These are phyloP conservation scores for Ceratobasidium sp. DNA, from an alignment of 1,284 basidiomycete species.

Conservation along the genomic window DNA sequence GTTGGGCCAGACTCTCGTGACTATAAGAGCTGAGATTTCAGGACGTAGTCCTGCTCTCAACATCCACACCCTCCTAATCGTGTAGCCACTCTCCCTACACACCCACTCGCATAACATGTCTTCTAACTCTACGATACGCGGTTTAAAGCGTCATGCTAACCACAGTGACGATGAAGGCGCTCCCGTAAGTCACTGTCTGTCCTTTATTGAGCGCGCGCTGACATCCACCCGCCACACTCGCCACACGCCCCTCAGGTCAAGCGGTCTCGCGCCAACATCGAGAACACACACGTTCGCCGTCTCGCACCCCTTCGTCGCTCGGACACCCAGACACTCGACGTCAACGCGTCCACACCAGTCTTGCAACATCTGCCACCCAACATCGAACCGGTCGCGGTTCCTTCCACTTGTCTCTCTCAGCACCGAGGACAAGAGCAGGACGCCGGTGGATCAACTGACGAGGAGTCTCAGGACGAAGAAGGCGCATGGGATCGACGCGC, in stretches of 20 bases:
- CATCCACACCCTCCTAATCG: neutral
- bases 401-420: neutral
- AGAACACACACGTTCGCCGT: constrained; percentile 23
- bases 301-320: constrained; percentile 30
- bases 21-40: constrained; percentile 18
- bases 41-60: neutral
- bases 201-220: neutral
- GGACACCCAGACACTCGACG: constrained; percentile 6
- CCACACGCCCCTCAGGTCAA: neutral
- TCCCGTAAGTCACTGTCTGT: neutral
- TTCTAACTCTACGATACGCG: neutral
- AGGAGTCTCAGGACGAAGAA: constrained; percentile 30
- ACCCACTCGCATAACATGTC: neutral
- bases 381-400: neutral
- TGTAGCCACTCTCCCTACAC: neutral
- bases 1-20: constrained; percentile 4
- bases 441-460: constrained; percentile 13
- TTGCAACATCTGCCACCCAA: constrained; percentile 21
- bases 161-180: neutral
- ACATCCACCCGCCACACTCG: no score
- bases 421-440: constrained; percentile 2
- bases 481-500: constrained; percentile 30
- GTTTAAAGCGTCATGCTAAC: constrained; percentile 16
- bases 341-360: neutral
- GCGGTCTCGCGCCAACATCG: neutral